Evolutionary conservation across 306 rosid genomes (phyloP).

Genomic region (Medicago ruthenica): DNA sequence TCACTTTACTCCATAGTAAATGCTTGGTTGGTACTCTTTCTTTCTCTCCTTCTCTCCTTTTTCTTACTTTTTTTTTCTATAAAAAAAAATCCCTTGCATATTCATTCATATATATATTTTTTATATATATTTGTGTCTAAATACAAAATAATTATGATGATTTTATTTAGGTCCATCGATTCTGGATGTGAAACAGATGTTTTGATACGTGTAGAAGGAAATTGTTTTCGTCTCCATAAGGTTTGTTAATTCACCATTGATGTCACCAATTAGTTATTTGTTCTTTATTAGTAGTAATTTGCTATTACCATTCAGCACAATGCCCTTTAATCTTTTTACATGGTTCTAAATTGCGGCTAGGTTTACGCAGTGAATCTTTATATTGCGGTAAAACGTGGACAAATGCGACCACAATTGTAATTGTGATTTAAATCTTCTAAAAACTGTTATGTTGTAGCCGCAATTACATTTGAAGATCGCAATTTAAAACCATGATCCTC

Average conservation of each 20-base stretch:
- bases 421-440: too few species aligned
- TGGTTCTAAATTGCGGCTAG: neutral
- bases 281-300: constrained; percentile 3
- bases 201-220: constrained; percentile 64
- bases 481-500: too few species aligned
- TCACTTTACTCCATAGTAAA: constrained; percentile 63
- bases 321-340: neutral
- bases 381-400: too few species aligned
- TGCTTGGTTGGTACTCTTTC: constrained; percentile 71
- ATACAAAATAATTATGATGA: neutral
- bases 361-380: too few species aligned
- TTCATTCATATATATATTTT: neutral
- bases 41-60: neutral
- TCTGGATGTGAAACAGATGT: constrained; percentile 63
- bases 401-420: too few species aligned
- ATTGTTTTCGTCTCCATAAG: constrained; percentile 84
- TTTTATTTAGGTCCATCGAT: constrained; percentile 54
- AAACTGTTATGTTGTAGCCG: too few species aligned
- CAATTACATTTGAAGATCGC: neutral
- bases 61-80: neutral
- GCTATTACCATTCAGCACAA: neutral
- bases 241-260: constrained; percentile 46
- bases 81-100: neutral
- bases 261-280: neutral
- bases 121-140: too few species aligned